Evolutionary conservation across 225 moss, liverwort and hornwort genomes (phyloP).

Genomic region (Climacium dendroides): DNA sequence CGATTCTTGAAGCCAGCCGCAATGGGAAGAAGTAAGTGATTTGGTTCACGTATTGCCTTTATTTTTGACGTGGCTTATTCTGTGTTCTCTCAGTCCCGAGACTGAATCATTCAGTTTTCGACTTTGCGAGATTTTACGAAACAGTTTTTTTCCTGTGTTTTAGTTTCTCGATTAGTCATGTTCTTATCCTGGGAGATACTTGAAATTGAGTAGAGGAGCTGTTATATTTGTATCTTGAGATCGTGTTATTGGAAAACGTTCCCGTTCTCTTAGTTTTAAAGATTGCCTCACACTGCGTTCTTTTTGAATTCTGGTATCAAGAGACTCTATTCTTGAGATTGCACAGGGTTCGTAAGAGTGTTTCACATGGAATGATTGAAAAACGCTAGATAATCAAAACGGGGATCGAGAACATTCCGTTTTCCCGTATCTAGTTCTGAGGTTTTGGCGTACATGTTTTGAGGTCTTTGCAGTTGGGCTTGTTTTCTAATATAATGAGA

Average conservation of each 20-base stretch:
- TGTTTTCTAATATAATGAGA: not conserved
- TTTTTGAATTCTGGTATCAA: not conserved
- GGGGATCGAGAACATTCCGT: not conserved
- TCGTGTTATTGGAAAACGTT: not conserved
- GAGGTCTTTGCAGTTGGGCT: not conserved
- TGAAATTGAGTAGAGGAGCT: not conserved
- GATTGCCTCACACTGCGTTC: not conserved
- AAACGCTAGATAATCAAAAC: not conserved
- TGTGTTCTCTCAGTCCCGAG: not conserved
- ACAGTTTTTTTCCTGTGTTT: not conserved
- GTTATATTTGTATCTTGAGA: not conserved
- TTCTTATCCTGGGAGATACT: not conserved
- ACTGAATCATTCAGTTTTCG: not conserved
- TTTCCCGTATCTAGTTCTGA: not conserved
- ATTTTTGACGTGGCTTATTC: not conserved
- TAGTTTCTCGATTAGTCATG: not conserved
- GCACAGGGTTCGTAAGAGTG: not conserved
- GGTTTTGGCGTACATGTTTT: not conserved
- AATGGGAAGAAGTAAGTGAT: conserved; percentile 25
- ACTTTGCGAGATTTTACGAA: not conserved
- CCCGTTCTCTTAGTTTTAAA: not conserved
- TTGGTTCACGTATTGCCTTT: not conserved
- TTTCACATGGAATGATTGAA: not conserved
- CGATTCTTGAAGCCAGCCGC: not conserved
- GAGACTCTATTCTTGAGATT: not conserved